Base-by-base conservation (phyloP, 2,329 filamentous ascomycete genomes). In the Trichoderma brevicompactum region DNA sequence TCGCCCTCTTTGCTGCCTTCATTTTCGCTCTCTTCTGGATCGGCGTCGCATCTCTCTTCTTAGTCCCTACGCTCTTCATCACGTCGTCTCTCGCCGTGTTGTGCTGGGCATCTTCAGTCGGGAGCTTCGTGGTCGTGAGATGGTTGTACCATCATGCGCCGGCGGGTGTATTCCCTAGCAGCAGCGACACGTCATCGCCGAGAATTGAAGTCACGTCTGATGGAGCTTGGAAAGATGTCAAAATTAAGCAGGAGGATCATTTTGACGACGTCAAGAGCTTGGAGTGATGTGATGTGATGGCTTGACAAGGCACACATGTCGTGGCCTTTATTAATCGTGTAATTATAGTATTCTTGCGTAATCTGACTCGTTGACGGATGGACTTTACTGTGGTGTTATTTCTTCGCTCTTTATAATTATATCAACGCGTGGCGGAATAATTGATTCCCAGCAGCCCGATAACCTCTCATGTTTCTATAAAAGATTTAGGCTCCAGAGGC, bases 1-100 rank as follows among this genome's bases (percentile, higher is more conserved):
- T 92, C 74, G 85, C 89, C 15, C 73, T 91, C 46, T 77, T 87
- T 48, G 82, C 83, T 36, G 88, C 88, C 12, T 72, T 91, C 44
- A 71, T 88, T 64, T 91, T 92, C 79, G 84, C 85, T 1, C 81
- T 90, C 54, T 88, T 90, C 79, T 89, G 87, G 81, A 83, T 87
- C 61, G 86, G 87, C 58, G 75, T 92, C 50, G 89, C 89, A 2
- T 79, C 91, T 10, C 74, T 92, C 54, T 74, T 94, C 46, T 82
- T 95, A 15, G 78, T 92, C 0, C 91, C 91, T 1, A 84, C 87
- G 0, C 78, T 94, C 43, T 85, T 91, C 75, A 75, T 92, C 68
- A 88, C 89, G 2, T 86, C 84, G 12, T 83, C 83, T 54, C 75
- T 87, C 23, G 90, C 86, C 5, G 78, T 87, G 1, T 82, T 89